Evolutionary conservation across 331 rosid species (phyloP), one percentile per base, ranked within the genome.

Genomic region (Arachis monticola): DNA sequence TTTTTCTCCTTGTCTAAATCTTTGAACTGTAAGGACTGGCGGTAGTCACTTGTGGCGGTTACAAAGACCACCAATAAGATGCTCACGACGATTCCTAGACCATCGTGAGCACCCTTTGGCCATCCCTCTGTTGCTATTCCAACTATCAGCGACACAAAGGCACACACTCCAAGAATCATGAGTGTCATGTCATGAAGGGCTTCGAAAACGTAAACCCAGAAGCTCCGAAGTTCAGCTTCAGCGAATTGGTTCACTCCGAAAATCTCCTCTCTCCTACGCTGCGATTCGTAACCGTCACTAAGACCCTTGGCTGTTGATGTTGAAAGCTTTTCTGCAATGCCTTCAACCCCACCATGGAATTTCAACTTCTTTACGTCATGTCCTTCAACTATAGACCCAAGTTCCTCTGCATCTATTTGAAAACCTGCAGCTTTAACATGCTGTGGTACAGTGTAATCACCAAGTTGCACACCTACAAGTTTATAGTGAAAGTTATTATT

Each of bases 1-100:
- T 92, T 86, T 78, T 94, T 94, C 90, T 94, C 97, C 84, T 90
- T 94, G 86, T 94, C 99, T 81, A 92, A 86, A 82, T 94, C 99
- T 87, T 85, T 92, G 82, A 94, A 94, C 80, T 92, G 99, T 70
- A 90, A 72, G 1, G 99, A 94, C 75, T 94, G 96, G 59, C 95
- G 95, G 78, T 90, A 92, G 76, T 92, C 97, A 61, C 97, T 94
- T 9, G 85, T 80, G 71, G 99, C 99, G 7, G 96, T 94, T 58
- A 92, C 97, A 70, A 92, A 85, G 45, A 94, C 99, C 40, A 94
- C 99, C 51, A 91, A 76, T 17, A 94, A 80, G 82, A 94, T 94
- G 78, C 97, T 94, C 10, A 94, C 93, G 58, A 85, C 99, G 3
- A 94, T 92, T 73, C 99, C 99, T 41, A 94, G 93, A 13, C 99